Percentiles rank a stretch among this genome's conserved stretches.
Evolutionary conservation across 1,139 yeast species (phyloP).

Genomic region (Scheffersomyces parashehatae): DNA sequence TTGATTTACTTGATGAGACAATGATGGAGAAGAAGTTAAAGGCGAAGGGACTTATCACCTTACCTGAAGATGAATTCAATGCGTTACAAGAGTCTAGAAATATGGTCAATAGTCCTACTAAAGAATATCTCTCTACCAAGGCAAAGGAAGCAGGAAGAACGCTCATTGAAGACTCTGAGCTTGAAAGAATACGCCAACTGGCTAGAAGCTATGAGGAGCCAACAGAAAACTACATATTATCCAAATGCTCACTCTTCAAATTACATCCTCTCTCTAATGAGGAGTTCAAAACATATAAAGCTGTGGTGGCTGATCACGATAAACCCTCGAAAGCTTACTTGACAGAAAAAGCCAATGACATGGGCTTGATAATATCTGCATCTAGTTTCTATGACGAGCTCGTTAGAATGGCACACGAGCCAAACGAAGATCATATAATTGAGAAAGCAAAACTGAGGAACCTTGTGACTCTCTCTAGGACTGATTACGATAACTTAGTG

Average conservation of each 20-base stretch:
- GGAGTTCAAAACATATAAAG: constrained; percentile 22
- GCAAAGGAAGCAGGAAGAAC: constrained; percentile 18
- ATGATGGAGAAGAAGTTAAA: constrained; percentile 34
- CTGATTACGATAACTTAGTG: constrained; percentile 5
- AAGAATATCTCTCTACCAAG: constrained; percentile 17
- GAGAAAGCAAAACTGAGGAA: constrained; percentile 11
- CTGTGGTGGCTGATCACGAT: constrained; percentile 27
- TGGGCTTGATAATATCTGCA: constrained; percentile 34
- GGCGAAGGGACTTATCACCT: constrained; percentile 35
- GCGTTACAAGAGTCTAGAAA: constrained; percentile 13
- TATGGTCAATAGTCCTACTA: constrained; percentile 16
- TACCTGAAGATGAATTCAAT: constrained; percentile 26
- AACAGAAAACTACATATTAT: constrained; percentile 26
- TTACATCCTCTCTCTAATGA: constrained; percentile 26
- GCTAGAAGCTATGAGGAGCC: constrained; percentile 21
- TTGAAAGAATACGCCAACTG: constrained; percentile 17
- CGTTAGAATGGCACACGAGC: constrained; percentile 24
- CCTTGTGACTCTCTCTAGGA: constrained; percentile 5
- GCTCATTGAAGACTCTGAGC: constrained; percentile 18
- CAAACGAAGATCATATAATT: constrained; percentile 18
- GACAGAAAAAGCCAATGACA: constrained; percentile 24
- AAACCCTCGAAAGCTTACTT: constrained; percentile 27
- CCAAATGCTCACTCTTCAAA: constrained; percentile 24
- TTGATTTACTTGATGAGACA: constrained; percentile 30
- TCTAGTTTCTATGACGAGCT: constrained; percentile 31